phyloP scores from a whole-genome alignment of 148 eudicot species.

The Limonium bicolor region DNA sequence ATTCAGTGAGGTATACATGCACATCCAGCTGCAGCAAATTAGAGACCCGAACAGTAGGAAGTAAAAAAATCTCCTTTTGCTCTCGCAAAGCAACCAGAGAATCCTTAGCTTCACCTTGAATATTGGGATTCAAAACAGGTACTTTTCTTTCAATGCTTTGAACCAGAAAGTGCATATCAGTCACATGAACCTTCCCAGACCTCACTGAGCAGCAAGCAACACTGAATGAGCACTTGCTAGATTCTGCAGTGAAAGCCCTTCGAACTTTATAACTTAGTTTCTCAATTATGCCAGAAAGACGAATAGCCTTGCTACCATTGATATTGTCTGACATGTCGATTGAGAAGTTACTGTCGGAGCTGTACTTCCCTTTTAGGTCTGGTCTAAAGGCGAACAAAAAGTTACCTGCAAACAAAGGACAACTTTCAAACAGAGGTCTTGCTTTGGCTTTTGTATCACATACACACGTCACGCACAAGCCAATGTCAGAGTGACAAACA shows the following conservation, averaged over 20 bases:
- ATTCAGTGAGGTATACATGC: constrained; percentile 58
- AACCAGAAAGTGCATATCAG: constrained; percentile 63
- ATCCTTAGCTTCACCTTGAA: constrained; percentile 24
- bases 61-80: constrained; percentile 83
- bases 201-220: constrained; percentile 45
- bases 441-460: no score
- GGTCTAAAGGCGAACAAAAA: constrained; percentile 83
- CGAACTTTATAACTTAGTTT: constrained; percentile 77
- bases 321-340: constrained; percentile 76
- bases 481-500: no score
- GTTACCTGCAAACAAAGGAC: constrained; percentile 87
- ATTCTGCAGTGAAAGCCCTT: constrained; percentile 46
- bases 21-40: constrained; percentile 71
- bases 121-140: constrained; percentile 55
- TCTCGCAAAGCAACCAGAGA: constrained; percentile 53
- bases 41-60: constrained; percentile 68
- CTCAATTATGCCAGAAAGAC: constrained; percentile 73
- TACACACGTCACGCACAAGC: no score
- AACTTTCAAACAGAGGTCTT: no score
- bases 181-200: constrained; percentile 34
- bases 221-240: constrained; percentile 50
- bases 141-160: constrained; percentile 55
- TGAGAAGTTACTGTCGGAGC: constrained; percentile 21
- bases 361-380: constrained; percentile 19
- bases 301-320: constrained; percentile 77